Percentiles rank a stretch among this genome's conserved stretches.
These are phyloP conservation scores for Yamagishiella unicocca DNA, from an alignment of 139 green algal species.

Conservation along the genomic window DNA sequence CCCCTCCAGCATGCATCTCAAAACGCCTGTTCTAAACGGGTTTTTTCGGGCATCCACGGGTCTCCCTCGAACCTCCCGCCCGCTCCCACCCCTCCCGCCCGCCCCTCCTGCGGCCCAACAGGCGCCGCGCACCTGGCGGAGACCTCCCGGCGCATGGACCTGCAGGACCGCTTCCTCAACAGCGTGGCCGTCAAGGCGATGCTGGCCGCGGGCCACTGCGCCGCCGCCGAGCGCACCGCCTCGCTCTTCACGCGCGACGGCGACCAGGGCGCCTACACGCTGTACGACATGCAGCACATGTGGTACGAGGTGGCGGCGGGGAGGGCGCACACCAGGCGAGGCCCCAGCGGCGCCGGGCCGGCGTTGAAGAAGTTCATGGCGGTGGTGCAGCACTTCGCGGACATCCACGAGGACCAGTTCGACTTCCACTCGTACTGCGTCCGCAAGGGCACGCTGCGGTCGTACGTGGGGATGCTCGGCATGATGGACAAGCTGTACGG, in stretches of 20 bases:
- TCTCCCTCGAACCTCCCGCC: too few species aligned
- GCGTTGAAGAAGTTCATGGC: constrained; percentile 44
- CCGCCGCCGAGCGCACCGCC: constrained; percentile 82
- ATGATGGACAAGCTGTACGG: constrained; percentile 88
- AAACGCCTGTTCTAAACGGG: too few species aligned
- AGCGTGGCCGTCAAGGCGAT: constrained; percentile 79
- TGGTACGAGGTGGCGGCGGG: constrained; percentile 95
- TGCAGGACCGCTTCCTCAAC: constrained; percentile 97
- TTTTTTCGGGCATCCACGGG: too few species aligned
- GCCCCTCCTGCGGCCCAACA: too few species aligned
- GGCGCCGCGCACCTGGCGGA: constrained; percentile 73
- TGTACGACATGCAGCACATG: constrained; percentile 98
- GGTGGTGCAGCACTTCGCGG: constrained; percentile 81
- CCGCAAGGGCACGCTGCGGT: constrained; percentile 95
- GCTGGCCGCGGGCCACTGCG: constrained; percentile 60
- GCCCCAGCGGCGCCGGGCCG: constrained; percentile 1
- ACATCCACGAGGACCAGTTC: constrained; percentile 97
- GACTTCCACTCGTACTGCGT: constrained; percentile 99
- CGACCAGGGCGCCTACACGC: constrained; percentile 69
- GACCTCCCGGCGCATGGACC: constrained; percentile 83
- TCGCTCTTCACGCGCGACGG: constrained; percentile 93
- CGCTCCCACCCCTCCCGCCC: neutral
- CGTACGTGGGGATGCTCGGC: constrained; percentile 92
- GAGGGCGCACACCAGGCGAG: constrained; percentile 63
- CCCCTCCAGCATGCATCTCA: too few species aligned